Conservation (phyloP, 129 eudicot genomes). For the Arctium lappa region DNA sequence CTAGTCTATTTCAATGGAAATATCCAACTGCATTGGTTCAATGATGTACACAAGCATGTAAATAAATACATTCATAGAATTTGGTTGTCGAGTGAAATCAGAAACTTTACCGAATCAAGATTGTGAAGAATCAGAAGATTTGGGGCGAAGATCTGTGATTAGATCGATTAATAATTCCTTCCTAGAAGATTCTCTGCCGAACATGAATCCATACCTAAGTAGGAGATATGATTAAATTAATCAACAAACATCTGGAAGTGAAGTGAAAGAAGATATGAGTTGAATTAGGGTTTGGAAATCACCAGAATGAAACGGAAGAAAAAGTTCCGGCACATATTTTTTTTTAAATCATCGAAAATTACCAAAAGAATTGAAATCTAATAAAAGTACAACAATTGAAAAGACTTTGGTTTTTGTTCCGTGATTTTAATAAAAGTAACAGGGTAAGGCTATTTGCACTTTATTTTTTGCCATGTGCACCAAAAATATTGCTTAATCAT, state of each 20-base stretch:
- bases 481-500: too few species aligned
- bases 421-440: too few species aligned
- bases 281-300: background rate
- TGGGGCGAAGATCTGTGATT: conserved; percentile 64
- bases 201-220: conserved; percentile 89
- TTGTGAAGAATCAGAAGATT: conserved; percentile 44
- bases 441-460: too few species aligned
- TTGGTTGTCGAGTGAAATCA: background rate
- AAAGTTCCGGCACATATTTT: conserved; percentile 51
- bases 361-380: too few species aligned
- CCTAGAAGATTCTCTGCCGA: conserved; percentile 92
- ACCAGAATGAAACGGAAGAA: conserved; percentile 84
- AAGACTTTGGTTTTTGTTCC: too few species aligned
- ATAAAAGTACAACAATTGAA: too few species aligned
- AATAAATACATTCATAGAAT: background rate
- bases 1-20: background rate
- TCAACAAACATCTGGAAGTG: background rate
- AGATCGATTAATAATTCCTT: conserved; percentile 70
- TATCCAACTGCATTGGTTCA: background rate
- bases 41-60: background rate
- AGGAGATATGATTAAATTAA: background rate
- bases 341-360: too few species aligned
- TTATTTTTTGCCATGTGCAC: too few species aligned
- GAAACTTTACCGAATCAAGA: conserved; percentile 40
- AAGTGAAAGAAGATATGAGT: background rate